Percentiles rank a stretch among this genome's conserved stretches.
These are phyloP conservation scores for Fusarium buxicola DNA, from an alignment of 2,329 filamentous ascomycete species.

Conservation along the genomic window DNA sequence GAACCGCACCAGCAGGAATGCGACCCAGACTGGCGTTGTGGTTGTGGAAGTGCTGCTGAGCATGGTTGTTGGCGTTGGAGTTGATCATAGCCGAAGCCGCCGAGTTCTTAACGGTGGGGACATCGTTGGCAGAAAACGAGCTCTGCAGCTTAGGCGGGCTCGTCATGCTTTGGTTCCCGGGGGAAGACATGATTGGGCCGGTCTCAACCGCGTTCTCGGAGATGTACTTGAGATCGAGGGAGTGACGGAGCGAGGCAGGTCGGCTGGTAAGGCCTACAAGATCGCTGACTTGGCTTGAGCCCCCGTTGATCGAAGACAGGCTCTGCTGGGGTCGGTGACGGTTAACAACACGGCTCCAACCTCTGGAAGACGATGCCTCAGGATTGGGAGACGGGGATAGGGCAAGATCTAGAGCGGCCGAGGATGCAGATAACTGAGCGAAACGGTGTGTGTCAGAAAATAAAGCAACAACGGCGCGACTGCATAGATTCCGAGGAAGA, in stretches of 20 bases:
- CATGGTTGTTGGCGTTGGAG: conserved; percentile 67
- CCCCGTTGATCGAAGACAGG: conserved; percentile 60
- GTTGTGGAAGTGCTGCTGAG: conserved; percentile 75
- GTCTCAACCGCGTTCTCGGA: conserved; percentile 58
- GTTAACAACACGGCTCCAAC: conserved; percentile 70
- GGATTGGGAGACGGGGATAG: conserved; percentile 74
- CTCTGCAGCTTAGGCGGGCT: conserved; percentile 82
- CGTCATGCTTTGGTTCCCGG: conserved; percentile 65
- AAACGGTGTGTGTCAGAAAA: conserved; percentile 49
- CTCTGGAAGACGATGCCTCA: conserved; percentile 61
- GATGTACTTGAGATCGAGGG: conserved; percentile 66
- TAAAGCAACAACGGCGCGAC: conserved; percentile 35
- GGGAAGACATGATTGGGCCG: conserved; percentile 57
- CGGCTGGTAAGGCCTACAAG: conserved; percentile 61
- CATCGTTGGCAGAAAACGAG: conserved; percentile 90
- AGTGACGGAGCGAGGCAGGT: conserved; percentile 65
- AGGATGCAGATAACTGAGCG: conserved; percentile 80
- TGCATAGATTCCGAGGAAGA: conserved; percentile 19
- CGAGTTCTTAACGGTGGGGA: conserved; percentile 84
- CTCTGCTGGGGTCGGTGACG: conserved; percentile 76
- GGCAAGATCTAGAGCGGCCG: conserved; percentile 83
- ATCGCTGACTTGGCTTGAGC: conserved; percentile 58
- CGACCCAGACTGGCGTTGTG: conserved; percentile 87
- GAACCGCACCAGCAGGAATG: conserved; percentile 74
- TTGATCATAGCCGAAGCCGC: conserved; percentile 59